phyloP scores from a whole-genome alignment of 2,329 filamentous ascomycete species.

The Aspergillus sclerotialis region DNA sequence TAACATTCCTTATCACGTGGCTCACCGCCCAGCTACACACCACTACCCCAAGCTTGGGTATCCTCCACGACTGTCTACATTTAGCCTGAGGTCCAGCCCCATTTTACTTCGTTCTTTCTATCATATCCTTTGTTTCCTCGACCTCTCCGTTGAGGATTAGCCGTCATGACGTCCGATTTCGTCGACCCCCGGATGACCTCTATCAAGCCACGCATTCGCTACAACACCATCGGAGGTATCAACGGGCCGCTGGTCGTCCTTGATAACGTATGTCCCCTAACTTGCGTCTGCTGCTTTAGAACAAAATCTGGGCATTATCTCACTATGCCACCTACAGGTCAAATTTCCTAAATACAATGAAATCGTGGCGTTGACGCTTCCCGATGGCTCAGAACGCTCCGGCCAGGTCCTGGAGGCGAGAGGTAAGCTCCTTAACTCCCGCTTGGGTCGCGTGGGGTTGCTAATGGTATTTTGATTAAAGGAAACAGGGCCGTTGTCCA shows the following conservation, averaged over 20 bases:
- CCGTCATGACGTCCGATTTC: constrained; percentile 34
- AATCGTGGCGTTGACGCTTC: constrained; percentile 91
- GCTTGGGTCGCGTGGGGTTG: constrained; percentile 11
- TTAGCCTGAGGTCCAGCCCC: constrained; percentile 2
- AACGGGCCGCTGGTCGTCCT: constrained; percentile 97
- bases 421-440: constrained; percentile 52
- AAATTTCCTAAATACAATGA: constrained; percentile 98
- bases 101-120: constrained; percentile 8
- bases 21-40: constrained; percentile 3
- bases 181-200: constrained; percentile 42
- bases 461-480: constrained; percentile 30
- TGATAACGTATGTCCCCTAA: constrained; percentile 68
- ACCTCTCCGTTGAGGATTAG: constrained; percentile 9
- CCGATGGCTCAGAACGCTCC: constrained; percentile 87
- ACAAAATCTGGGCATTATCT: constrained; percentile 7
- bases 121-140: constrained; percentile 7
- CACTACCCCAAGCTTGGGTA: constrained; percentile 1
- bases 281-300: not conserved
- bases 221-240: constrained; percentile 97
- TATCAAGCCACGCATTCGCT: constrained; percentile 69
- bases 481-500: constrained; percentile 92
- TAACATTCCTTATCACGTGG: constrained; percentile 9
- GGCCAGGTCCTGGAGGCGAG: constrained; percentile 96
- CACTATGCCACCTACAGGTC: constrained; percentile 52
- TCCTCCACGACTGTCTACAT: constrained; percentile 4